Base-by-base conservation (phyloP, 1,284 basidiomycete genomes). In the Papiliotrema terrestris region DNA sequence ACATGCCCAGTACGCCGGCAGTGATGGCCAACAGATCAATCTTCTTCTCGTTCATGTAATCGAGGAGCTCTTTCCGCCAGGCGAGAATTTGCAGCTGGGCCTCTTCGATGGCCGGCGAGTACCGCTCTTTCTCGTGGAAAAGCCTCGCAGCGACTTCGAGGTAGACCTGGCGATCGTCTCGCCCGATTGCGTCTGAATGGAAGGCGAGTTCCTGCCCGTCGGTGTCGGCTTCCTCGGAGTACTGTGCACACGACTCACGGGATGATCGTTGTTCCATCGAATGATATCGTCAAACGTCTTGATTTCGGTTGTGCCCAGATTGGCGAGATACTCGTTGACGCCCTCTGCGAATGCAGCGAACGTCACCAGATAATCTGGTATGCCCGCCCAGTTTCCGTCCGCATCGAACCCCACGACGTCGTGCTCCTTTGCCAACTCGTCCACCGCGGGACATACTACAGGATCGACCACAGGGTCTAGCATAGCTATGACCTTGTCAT, bases 161-260 rank as follows among this genome's bases (percentile, higher is more conserved):
- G 43, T 22, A 45, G 23, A 23, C 15, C 25, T 45, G 43, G 3
- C 43, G 43, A 23, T 45, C 43, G 5, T 17, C 19, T 19, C 23
- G 20, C 14, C 23, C 25, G 43, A 22, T 3, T 8, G 25, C 43
- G 43, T 26, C 43, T 3, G 46, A 22, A 19, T 48, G 29, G 32
- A 48, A 48, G 9, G 46, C 46, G 8, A 45, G n/a, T 32, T 48
- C 46, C 46, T 48, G 23, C 13, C 8, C 3, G 23, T 22, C 23
- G 23, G 15, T 20, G 25, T n/a, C n/a, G n/a, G n/a, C 42, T 14
- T 19, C 19, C 9, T 9, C 42, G 9, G 42, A 43, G 9, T 20
- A 43, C 42, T 13, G 42, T 13, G 13, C 13, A 22, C 20, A 43
- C 20, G 42, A 49, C 59, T 54, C 46, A 60, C 64, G 19, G 59